Conservation (phyloP, 345 rosid genomes). For the Hibiscus mutabilis region DNA sequence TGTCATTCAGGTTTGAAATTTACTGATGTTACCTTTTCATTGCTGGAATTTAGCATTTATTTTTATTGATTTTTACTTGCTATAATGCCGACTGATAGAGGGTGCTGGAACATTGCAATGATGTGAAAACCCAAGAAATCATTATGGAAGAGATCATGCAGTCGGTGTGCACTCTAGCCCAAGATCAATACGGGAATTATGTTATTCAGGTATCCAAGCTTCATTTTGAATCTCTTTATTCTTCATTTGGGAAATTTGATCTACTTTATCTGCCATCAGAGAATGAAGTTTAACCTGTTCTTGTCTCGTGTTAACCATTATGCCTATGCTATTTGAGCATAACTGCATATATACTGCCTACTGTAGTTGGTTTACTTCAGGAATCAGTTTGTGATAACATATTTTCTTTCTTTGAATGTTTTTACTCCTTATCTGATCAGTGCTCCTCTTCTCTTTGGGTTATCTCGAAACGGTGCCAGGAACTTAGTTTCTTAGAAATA, state of each 20-base stretch:
- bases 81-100: slow-evolving; percentile 44
- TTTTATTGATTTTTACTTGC: slow-evolving; percentile 1
- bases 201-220: slow-evolving; percentile 71
- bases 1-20: slow-evolving; percentile 66
- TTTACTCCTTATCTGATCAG: no score
- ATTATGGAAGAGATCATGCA: slow-evolving; percentile 86
- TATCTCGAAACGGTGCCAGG: no score
- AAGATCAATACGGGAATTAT: slow-evolving; percentile 94
- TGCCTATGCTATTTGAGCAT: no score
- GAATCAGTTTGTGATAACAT: neutral
- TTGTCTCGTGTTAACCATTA: neutral
- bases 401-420: neutral
- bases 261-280: neutral
- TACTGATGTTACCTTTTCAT: neutral
- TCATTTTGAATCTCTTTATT: neutral
- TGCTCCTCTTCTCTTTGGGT: no score
- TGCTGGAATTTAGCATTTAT: neutral
- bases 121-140: slow-evolving; percentile 48
- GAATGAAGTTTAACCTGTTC: neutral
- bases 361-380: neutral
- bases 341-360: neutral
- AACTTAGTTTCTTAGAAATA: no score
- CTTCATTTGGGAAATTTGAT: neutral
- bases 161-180: slow-evolving; percentile 62
- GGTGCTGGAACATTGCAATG: slow-evolving; percentile 78